Base-by-base conservation (phyloP, 495 filamentous ascomycete genomes). In the Coniosporium apollinis region DNA sequence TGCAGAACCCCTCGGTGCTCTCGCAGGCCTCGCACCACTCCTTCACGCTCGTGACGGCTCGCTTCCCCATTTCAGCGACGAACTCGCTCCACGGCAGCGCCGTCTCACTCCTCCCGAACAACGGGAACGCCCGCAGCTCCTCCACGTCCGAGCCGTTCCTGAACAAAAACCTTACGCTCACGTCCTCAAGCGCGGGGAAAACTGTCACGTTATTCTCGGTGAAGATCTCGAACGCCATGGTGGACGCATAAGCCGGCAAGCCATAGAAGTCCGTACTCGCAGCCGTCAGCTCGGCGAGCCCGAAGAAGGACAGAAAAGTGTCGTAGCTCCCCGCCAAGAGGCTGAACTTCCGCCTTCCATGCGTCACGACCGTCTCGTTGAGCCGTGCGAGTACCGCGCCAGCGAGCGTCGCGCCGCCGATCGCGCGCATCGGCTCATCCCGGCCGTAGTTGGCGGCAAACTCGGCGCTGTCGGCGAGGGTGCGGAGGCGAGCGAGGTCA, bases 91-190 rank as follows among this genome's bases (percentile, higher is more conserved):
- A 87, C 14, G 65, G 56, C 14, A 87, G 50, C 5, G 58, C 52
- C 4, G 55, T 59, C 33, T 66, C 59, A 28, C 56, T 63, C 13
- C 62, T 60, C 4, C 55, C 49, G 39, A 91, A 87, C 3, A 91
- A 63, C 3, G 79, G 73, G 53, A 70, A 86, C 3, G 61, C 47
- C 1, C 36, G 42, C 5, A 77, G 67, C 17, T 60, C 51, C 19
- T 52, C 55, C 7, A 49, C 43, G 14, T 62, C 54, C n/a, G 66
- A 65, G 28, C 78, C 79, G 50, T 91, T 91, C 45, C 72, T 67
- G 54, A 86, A 72, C 8, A 80, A 55, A 58, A 86, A 84, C 25
- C 83, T 72, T 19, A 92, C 76, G 41, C 62, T 70, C 24, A 87
- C 62, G 28, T 82, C 64, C 14, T 66, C 56, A 5, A 50, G 43